Base-by-base conservation (phyloP, 1,284 basidiomycete genomes). In the Tilletia setariae region DNA sequence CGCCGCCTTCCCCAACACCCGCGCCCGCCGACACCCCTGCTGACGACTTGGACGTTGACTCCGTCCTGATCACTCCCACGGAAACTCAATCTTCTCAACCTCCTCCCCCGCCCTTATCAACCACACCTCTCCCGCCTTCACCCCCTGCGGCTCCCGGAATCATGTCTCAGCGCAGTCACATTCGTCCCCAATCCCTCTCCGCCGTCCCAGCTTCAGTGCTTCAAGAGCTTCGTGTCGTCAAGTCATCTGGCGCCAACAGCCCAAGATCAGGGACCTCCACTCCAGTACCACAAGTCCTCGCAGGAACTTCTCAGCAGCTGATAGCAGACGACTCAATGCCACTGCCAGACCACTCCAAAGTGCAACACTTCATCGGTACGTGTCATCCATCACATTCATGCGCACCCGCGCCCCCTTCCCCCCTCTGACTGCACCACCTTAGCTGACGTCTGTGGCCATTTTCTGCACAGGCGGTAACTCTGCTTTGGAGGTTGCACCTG, bases 391-490 rank as follows among this genome's bases (percentile, higher is more conserved):
- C 40, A n/a, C 28, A 19, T 40, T 2, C 8, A 49, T 49, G 2
- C 56, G 28, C 53, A 21, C 43, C 30, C 49, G 46, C 53, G 11
- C 43, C 51, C 11, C 1, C 28, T 11, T 3, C 40, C 3, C 64
- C 65, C 28, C 35, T 66, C 51, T 43, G 13, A 9, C 32, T 19
- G 53, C 25, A 0, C 11, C 9, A 40, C 15, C 15, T 61, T 0
- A n/a, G 47, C 35, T 19, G 25, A 6, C 15, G 9, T 59, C 46
- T n/a, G 1, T n/a, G 40, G 2, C 32, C 30, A 44, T 44, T 69
- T 51, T 56, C 61, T 4, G 23, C 25, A 28, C 56, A 64, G 96
- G 96, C 82, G 94, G 92, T 68, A 96, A 97, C 85, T 89, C 91
- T 46, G 35, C 35, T 4, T 84, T 98, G 74, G 92, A 94, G 68